Base-by-base conservation (phyloP, 345 rosid genomes). In the Hypericum androsaemum region DNA sequence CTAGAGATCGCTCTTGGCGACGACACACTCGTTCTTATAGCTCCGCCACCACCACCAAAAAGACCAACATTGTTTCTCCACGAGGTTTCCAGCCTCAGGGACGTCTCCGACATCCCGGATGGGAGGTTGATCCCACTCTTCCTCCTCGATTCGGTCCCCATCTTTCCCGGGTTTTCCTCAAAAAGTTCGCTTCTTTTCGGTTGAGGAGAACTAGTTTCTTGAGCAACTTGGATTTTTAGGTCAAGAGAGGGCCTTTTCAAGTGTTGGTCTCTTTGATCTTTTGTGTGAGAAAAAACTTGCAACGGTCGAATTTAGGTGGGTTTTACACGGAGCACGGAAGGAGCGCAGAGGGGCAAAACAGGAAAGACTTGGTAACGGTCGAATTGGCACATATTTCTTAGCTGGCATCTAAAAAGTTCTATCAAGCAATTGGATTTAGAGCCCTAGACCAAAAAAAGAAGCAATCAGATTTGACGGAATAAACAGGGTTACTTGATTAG, bases 51-150 rank as follows among this genome's bases (percentile, higher is more conserved):
- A 47, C 78, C 73, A 22, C 32, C 32, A 4, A 22, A 22, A 22
- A 22, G 32, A 1, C 32, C 32, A 4, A 22, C 32, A 22, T 22
- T 22, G 32, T 22, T 22, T 22, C 32, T 22, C 37, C 94, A 63
- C 8, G 80, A 54, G 37, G 80, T 71, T 10, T 92, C 97, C 0
- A 92, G 72, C 12, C 76, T 69, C 8, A 92, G 64, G 7, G 87
- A 79, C 12, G 94, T 71, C 59, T 72, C 80, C 45, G 65, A 80
- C 98, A 88, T 92, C 60, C 90, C 89, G 10, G 95, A 71, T 9
- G 97, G 98, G 55, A 92, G 94, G 53, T 85, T 88, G 39, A 88
- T 50, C 6, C 98, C 90, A 50, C 86, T 74, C 52, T 78, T 88
- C 42, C 80, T 73, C 41, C 67, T 68, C 37, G 77, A 80, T 14